Conservation (phyloP, 805 yeast genomes). For the Cyberlindnera subsufficiens region DNA sequence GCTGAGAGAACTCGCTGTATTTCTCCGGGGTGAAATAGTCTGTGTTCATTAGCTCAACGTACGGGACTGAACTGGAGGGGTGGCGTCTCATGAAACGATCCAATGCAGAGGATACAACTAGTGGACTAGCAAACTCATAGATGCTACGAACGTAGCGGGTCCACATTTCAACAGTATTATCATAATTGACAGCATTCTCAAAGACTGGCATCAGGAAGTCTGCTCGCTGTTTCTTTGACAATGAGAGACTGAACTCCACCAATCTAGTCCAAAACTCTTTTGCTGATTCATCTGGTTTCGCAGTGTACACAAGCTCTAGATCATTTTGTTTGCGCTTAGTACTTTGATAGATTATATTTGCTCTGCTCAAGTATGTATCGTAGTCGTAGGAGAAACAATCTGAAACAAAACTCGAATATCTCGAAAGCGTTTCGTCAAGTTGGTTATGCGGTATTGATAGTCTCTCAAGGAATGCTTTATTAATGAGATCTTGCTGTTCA, state of each 20-base stretch:
- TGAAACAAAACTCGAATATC: conserved; percentile 37
- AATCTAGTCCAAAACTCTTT: conserved; percentile 6
- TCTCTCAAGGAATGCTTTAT: conserved; percentile 16
- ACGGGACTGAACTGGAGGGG: conserved; percentile 7
- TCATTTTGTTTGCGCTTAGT: conserved; percentile 26
- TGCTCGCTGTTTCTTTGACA: conserved; percentile 11
- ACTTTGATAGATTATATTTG: conserved; percentile 26
- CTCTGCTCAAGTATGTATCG: conserved; percentile 30
- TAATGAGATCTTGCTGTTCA: not conserved
- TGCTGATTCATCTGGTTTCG: not conserved
- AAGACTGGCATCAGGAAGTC: conserved; percentile 1
- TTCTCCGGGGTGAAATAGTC: not conserved
- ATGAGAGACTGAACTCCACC: not conserved
- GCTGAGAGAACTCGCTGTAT: not conserved
- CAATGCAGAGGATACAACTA: not conserved
- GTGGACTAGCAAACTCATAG: conserved; percentile 6
- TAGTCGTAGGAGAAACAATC: conserved; percentile 25
- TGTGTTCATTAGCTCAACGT: conserved; percentile 9
- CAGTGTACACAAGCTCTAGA: conserved; percentile 32
- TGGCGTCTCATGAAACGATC: conserved; percentile 7
- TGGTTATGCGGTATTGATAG: conserved; percentile 35
- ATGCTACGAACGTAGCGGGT: conserved; percentile 3
- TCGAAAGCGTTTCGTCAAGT: conserved; percentile 34
- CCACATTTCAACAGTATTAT: conserved; percentile 10
- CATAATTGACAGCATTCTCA: conserved; percentile 10